These are phyloP conservation scores for Xanthoceras sorbifolium DNA, from an alignment of 345 rosid species.

Conservation along the genomic window DNA sequence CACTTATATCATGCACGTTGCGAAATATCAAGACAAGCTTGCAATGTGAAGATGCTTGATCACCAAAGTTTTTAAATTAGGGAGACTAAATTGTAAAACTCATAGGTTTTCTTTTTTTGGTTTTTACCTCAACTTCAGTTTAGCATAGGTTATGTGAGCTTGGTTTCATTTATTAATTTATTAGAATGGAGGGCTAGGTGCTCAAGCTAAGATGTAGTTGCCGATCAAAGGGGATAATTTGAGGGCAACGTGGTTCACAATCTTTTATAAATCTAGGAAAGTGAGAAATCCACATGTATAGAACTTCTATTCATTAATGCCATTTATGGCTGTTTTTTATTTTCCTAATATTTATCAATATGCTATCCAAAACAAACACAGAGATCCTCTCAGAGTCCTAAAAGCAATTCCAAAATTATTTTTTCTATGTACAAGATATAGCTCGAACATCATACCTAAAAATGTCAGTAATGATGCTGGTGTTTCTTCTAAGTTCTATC, in stretches of 20 bases:
- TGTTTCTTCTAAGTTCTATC: neutral
- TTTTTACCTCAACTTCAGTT: slow-evolving; percentile 6
- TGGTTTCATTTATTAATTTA: slow-evolving; percentile 29
- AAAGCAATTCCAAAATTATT: neutral
- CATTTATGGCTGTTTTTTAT: slow-evolving; percentile 10
- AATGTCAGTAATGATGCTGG: neutral
- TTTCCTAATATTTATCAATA: slow-evolving; percentile 1
- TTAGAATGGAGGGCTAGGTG: slow-evolving; percentile 13
- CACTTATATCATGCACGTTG: slow-evolving; percentile 75
- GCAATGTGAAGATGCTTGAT: slow-evolving; percentile 79
- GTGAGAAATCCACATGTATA: slow-evolving; percentile 27
- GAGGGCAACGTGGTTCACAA: neutral
- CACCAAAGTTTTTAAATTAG: slow-evolving; percentile 18
- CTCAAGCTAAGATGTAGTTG: slow-evolving; percentile 9
- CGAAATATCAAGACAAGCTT: slow-evolving; percentile 75
- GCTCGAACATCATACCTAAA: neutral
- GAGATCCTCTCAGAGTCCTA: neutral
- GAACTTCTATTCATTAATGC: slow-evolving; percentile 20
- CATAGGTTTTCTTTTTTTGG: slow-evolving; percentile 18
- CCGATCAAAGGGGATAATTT: slow-evolving; percentile 14
- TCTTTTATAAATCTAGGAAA: slow-evolving; percentile 21
- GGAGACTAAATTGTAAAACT: slow-evolving; percentile 34
- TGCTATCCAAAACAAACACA: neutral
- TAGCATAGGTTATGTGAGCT: slow-evolving; percentile 24
- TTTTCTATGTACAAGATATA: neutral